A percentile compares a stretch with the other conserved stretches of the same genome.
Conservation (phyloP, 176 grass and related monocot genomes). For the Musa beccarii region DNA sequence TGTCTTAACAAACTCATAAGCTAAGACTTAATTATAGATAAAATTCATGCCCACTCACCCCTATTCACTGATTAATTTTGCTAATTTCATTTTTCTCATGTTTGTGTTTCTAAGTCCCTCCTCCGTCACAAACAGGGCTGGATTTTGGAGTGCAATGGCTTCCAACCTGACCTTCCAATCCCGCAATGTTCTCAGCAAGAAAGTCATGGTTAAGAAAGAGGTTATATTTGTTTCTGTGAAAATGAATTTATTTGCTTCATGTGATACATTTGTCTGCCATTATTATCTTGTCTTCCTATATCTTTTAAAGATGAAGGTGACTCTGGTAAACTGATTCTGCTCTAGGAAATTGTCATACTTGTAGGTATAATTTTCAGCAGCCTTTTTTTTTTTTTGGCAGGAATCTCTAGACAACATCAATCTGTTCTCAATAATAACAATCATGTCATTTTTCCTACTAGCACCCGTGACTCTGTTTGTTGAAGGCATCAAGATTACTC, state of each 20-base stretch:
- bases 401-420: slow-evolving; percentile 78
- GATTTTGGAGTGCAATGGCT: slow-evolving; percentile 91
- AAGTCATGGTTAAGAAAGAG: slow-evolving; percentile 98
- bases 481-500: slow-evolving; percentile 81
- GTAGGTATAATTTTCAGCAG: background rate
- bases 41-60: background rate
- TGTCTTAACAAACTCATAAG: no score
- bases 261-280: background rate
- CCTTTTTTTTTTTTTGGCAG: slow-evolving; percentile 19
- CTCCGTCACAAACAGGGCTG: slow-evolving; percentile 43
- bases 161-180: slow-evolving; percentile 98
- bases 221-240: slow-evolving; percentile 15
- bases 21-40: background rate
- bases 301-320: background rate
- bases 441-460: slow-evolving; percentile 91
- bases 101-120: background rate
- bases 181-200: slow-evolving; percentile 96
- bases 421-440: slow-evolving; percentile 90
- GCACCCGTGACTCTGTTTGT: slow-evolving; percentile 70
- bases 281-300: background rate
- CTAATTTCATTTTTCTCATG: slow-evolving; percentile 5
- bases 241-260: background rate
- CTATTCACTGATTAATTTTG: background rate
- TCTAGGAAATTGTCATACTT: background rate
- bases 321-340: background rate